These are phyloP conservation scores for Peronospora belbahrii DNA, from an alignment of 352 stramenopile species.

Conservation along the genomic window DNA sequence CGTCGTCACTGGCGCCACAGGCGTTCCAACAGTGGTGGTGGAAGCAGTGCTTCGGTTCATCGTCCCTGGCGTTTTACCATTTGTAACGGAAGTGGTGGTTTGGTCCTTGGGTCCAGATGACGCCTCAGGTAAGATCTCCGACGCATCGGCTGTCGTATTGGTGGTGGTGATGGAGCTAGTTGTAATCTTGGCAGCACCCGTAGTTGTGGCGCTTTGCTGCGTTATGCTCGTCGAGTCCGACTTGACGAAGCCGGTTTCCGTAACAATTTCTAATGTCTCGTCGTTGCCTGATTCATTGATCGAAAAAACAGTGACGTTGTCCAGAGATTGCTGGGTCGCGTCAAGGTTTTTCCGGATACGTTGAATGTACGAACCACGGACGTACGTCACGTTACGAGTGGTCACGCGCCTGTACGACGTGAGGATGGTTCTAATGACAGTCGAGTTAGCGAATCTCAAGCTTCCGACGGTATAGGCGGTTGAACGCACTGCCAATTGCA, in stretches of 20 bases:
- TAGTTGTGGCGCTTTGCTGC: slow-evolving; percentile 11
- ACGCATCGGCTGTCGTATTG: slow-evolving; percentile 17
- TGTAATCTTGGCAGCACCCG: slow-evolving; percentile 17
- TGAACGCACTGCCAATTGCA: slow-evolving; percentile 37
- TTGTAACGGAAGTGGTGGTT: slow-evolving; percentile 10
- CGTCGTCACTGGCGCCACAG: too few species aligned
- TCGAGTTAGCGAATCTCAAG: slow-evolving; percentile 39
- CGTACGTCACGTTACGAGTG: slow-evolving; percentile 25
- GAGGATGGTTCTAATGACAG: slow-evolving; percentile 34
- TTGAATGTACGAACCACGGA: slow-evolving; percentile 32
- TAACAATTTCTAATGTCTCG: slow-evolving; percentile 18
- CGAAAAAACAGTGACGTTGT: slow-evolving; percentile 24
- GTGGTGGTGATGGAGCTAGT: slow-evolving; percentile 20
- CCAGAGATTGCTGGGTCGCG: slow-evolving; percentile 16
- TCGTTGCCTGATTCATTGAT: slow-evolving; percentile 13
- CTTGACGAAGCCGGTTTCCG: slow-evolving; percentile 26
- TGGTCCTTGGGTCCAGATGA: slow-evolving; percentile 13
- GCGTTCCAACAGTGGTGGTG: too few species aligned
- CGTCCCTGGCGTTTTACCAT: slow-evolving; percentile 1
- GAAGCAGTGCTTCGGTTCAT: too few species aligned
- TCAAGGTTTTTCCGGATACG: slow-evolving; percentile 26
- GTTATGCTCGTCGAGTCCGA: slow-evolving; percentile 27
- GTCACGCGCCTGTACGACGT: slow-evolving; percentile 33
- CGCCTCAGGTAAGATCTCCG: slow-evolving; percentile 22
- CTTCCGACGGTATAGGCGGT: slow-evolving; percentile 35